Evolutionary conservation across 768 basidiomycete genomes (phyloP), one percentile per base, ranked within the genome.

Genomic region (Trametes elegans): DNA sequence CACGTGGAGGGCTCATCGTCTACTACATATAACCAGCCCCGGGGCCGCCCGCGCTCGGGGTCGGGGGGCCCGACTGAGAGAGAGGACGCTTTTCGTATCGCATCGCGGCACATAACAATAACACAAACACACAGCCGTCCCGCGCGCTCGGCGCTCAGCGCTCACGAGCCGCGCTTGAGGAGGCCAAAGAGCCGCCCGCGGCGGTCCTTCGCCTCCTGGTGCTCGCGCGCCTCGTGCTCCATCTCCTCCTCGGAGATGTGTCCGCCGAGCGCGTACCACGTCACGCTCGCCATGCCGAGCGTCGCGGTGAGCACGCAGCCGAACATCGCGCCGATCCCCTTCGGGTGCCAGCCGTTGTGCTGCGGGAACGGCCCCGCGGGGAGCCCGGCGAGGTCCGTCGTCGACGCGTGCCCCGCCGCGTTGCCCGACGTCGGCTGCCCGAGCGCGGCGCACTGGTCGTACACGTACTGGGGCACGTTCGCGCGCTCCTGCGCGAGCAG

Each of bases 201-300:
- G 50, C 70, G 71, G 56, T 73, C 78, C 73, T 88, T 93, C 49
- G 72, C 76, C 24, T 78, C 85, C 9, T 85, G 71, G 51, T 76
- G 72, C 59, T 72, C 70, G 59, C 78, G 72, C 49, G 80, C 82
- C 70, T 91, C 88, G 18, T 79, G 74, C 67, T 93, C 91, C 31
- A 91, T 78, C 73, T 96, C 93, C 60, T 85, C 85, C 36, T 93
- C 92, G 40, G 87, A 79, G 56, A 90, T 74, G 53, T 73, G 73
- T 5, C 81, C 83, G n/a, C 91, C 90, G 41, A 84, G 73, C 32
- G 87, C 74, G 71, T 98, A 98, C 93, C 94, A 98, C 34, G 84
- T 74, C 27, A 96, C 90, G 1, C 83, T 79, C 7, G 75, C 58
- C 85, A 97, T 89, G 0, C 96, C 96, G 34, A 96, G 58, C 13